Conservation (phyloP, 176 grass and related monocot species). For the Ananas comosus region DNA sequence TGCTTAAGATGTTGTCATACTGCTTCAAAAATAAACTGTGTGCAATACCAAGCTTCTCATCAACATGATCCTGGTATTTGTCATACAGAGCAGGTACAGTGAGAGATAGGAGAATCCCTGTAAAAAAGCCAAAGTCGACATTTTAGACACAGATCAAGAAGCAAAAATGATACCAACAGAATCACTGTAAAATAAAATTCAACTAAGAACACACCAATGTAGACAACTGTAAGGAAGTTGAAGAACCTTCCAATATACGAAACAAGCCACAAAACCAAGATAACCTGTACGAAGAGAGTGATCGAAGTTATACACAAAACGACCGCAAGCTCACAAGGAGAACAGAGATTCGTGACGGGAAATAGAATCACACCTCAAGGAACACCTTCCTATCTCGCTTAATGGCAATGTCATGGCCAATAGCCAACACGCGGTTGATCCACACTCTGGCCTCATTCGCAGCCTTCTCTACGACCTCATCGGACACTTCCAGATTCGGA, state of each 20-base stretch:
- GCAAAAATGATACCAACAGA: constrained; percentile 22
- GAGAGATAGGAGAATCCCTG: constrained; percentile 52
- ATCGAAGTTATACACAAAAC: constrained; percentile 8
- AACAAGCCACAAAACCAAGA: constrained; percentile 60
- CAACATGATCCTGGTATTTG: constrained; percentile 74
- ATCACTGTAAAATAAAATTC: neutral
- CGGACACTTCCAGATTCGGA: constrained; percentile 82
- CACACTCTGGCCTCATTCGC: constrained; percentile 44
- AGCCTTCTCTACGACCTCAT: constrained; percentile 55
- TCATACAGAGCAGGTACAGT: constrained; percentile 67
- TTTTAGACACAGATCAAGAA: neutral
- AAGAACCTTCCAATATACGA: constrained; percentile 73
- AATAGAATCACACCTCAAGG: constrained; percentile 34
- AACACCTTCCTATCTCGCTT: constrained; percentile 77
- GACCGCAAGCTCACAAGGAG: neutral
- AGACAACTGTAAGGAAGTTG: constrained; percentile 87
- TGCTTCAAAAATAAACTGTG: constrained; percentile 47
- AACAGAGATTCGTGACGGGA: neutral
- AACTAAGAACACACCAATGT: constrained; percentile 54
- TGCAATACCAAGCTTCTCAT: constrained; percentile 62
- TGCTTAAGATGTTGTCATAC: constrained; percentile 30
- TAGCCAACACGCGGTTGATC: constrained; percentile 57
- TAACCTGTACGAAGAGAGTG: constrained; percentile 38
- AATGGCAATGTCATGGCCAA: constrained; percentile 74
- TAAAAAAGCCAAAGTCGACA: constrained; percentile 4